Evolutionary conservation across 2,329 filamentous ascomycete species (phyloP).

Genomic region (Huntiella savannae): DNA sequence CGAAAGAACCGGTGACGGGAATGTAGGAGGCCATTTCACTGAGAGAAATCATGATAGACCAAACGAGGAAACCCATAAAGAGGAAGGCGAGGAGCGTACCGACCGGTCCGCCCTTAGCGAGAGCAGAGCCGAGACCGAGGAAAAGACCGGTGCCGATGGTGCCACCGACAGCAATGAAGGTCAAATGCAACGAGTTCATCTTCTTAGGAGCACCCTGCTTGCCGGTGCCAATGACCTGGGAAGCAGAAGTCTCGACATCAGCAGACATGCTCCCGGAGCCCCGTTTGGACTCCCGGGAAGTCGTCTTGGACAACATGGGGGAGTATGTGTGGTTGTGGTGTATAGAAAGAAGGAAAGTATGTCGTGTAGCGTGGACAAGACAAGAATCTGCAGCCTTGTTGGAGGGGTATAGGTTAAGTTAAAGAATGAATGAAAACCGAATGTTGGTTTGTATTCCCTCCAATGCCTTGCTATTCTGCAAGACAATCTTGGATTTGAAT

Average conservation of each 20-base stretch:
- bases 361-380: no score
- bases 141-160: slow-evolving; percentile 59
- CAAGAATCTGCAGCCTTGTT: no score
- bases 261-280: not conserved
- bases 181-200: slow-evolving; percentile 24
- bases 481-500: no score
- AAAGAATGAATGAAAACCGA: no score
- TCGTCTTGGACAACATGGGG: not conserved
- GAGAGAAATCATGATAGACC: slow-evolving; percentile 51
- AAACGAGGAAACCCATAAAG: slow-evolving; percentile 54
- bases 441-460: no score
- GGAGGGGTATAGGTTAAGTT: no score
- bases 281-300: not conserved
- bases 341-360: no score
- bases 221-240: slow-evolving; percentile 1
- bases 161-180: slow-evolving; percentile 34
- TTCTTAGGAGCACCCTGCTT: slow-evolving; percentile 10
- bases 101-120: slow-evolving; percentile 44
- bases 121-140: slow-evolving; percentile 43
- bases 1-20: slow-evolving; percentile 59
- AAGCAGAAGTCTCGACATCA: not conserved
- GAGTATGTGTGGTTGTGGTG: no score
- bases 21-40: slow-evolving; percentile 63
- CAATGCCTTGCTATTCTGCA: no score
- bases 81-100: slow-evolving; percentile 48